phyloP scores from a whole-genome alignment of 2,329 filamentous ascomycete species.

The Xylaria multiplex region DNA sequence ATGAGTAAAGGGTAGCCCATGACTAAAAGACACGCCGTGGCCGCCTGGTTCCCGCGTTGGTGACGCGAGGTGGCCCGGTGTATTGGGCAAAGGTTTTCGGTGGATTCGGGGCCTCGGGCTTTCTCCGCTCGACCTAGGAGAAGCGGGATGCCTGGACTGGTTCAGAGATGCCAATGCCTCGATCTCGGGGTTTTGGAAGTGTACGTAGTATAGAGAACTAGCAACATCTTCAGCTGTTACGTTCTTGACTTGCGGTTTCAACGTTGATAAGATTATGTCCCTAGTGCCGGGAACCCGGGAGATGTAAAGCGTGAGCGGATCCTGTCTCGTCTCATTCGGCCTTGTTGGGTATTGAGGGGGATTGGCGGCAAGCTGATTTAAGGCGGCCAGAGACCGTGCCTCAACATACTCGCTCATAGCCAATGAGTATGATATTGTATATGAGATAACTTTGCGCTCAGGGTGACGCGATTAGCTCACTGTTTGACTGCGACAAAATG shows the following conservation, averaged over 20 bases:
- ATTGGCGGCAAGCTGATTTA: conserved; percentile 84
- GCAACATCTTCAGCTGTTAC: conserved; percentile 89
- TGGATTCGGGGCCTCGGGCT: conserved; percentile 57
- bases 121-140: conserved; percentile 57
- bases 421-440: neutral
- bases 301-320: conserved; percentile 87
- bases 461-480: conserved; percentile 6
- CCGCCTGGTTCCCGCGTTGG: conserved; percentile 35
- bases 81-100: conserved; percentile 60
- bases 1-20: conserved; percentile 33
- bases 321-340: conserved; percentile 73
- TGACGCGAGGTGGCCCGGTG: conserved; percentile 36
- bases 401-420: conserved; percentile 65
- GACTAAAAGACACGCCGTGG: conserved; percentile 40
- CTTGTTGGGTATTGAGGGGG: conserved; percentile 87
- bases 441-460: neutral
- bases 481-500: neutral
- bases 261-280: conserved; percentile 91
- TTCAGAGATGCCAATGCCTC: conserved; percentile 50
- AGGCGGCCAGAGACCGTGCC: conserved; percentile 81
- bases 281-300: conserved; percentile 90
- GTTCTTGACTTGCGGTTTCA: conserved; percentile 88
- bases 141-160: conserved; percentile 45
- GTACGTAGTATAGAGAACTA: conserved; percentile 90
- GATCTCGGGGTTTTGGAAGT: conserved; percentile 75